Percentiles rank a stretch among this genome's conserved stretches.
These are phyloP conservation scores for Papiliotrema fonsecae DNA, from an alignment of 1,284 basidiomycete species.

Conservation along the genomic window DNA sequence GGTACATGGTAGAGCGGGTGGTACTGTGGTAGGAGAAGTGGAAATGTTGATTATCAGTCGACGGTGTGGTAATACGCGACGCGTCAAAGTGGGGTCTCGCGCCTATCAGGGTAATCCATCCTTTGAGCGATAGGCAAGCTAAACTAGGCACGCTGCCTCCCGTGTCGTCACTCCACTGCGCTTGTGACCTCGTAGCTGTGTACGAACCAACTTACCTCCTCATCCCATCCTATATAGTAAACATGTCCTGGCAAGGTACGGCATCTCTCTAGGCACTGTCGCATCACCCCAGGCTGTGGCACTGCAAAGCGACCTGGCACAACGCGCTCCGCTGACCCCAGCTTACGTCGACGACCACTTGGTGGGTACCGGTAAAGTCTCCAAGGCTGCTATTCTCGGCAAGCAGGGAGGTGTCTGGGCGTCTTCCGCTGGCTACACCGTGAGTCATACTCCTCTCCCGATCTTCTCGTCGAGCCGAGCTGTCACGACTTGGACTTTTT, in stretches of 20 bases:
- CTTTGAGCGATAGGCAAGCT: no score
- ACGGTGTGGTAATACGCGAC: no score
- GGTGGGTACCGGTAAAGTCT: conserved; percentile 68
- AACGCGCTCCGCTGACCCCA: conserved; percentile 39
- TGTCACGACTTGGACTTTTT: no score
- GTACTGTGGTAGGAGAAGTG: not conserved
- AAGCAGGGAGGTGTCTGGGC: conserved; percentile 86
- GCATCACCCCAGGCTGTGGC: not conserved
- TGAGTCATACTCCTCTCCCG: conserved; percentile 49
- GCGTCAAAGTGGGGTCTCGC: no score
- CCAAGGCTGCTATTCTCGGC: conserved; percentile 79
- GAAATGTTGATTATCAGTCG: not conserved
- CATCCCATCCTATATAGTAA: not conserved
- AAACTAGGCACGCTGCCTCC: no score
- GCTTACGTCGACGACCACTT: conserved; percentile 86
- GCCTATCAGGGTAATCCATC: no score
- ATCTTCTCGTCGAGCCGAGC: not conserved
- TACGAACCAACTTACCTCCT: not conserved
- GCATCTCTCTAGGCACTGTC: not conserved
- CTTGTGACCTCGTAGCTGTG: no score
- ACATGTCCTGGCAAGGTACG: conserved; percentile 35
- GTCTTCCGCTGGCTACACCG: conserved; percentile 64
- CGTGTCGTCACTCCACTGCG: no score
- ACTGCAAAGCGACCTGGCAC: not conserved
- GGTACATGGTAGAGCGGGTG: not conserved